A percentile compares a stretch with the other conserved stretches of the same genome.
These are phyloP conservation scores for Triangularia verruculosa DNA, from an alignment of 2,329 filamentous ascomycete genomes.

Conservation along the genomic window DNA sequence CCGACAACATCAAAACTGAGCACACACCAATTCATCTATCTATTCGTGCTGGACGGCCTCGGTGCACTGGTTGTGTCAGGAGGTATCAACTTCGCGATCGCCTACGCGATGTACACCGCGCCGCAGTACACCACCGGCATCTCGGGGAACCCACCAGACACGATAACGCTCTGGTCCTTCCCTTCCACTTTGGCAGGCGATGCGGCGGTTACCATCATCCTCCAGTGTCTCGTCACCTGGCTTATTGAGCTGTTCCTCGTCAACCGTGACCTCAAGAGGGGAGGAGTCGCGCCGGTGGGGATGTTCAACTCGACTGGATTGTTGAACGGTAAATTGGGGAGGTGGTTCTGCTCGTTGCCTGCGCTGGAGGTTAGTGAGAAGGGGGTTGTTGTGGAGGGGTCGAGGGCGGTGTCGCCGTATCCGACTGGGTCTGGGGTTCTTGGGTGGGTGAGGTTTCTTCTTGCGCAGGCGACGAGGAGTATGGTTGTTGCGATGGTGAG, in stretches of 20 bases:
- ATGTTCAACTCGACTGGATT: conserved; percentile 36
- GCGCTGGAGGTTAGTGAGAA: background rate
- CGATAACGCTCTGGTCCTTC: conserved; percentile 47
- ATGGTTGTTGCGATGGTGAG: conserved; percentile 37
- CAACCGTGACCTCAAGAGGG: conserved; percentile 43
- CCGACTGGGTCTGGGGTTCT: conserved; percentile 24
- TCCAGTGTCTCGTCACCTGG: conserved; percentile 52
- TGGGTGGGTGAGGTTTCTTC: conserved; percentile 35
- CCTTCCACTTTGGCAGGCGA: conserved; percentile 52
- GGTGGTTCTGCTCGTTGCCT: conserved; percentile 46
- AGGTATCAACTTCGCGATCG: conserved; percentile 51
- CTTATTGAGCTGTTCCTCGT: conserved; percentile 48
- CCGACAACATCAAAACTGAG: conserved; percentile 41
- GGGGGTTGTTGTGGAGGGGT: background rate
- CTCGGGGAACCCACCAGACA: conserved; percentile 28
- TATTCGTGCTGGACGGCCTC: conserved; percentile 47
- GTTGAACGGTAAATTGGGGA: conserved; percentile 26
- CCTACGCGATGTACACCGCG: conserved; percentile 41
- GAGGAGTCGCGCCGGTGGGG: conserved; percentile 46
- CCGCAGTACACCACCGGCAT: conserved; percentile 43
- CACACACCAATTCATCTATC: conserved; percentile 46
- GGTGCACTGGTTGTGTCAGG: conserved; percentile 47
- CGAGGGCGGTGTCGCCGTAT: conserved; percentile 10
- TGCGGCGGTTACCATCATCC: conserved; percentile 48
- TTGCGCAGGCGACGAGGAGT: conserved; percentile 37